Evolutionary conservation across 2,329 filamentous ascomycete species (phyloP), one percentile per base, ranked within the genome.

Genomic region (Ceratocystis huliohia): DNA sequence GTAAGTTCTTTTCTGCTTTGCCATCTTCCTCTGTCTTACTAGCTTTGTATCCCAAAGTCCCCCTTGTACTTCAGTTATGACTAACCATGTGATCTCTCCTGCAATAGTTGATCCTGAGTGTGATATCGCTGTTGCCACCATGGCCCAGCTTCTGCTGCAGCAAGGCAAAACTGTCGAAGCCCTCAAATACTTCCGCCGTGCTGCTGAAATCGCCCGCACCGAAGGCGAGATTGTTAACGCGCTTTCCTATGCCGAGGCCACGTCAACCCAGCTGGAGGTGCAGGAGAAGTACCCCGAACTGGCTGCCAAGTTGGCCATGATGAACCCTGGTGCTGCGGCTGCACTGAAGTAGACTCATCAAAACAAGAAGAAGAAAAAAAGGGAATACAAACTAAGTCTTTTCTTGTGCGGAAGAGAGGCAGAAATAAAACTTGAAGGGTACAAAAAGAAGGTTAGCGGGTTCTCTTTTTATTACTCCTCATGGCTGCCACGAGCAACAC

Each of bases 111-210:
- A 99, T 73, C 94, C 94, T 30, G 94, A 99, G 76, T 99, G 94
- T 75, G 94, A 99, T 73, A 99, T 99, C 73, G 94, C 94, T 53
- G 94, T 99, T 53, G 94, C 94, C 65, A 99, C 94, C 65, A 96
- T 99, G 91, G 94, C 94, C 10, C 94, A 99, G 78, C 85, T 99
- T 53, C 86, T 99, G 64, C 84, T 99, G 45, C 94, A 99, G 77
- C 94, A 97, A 80, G 94, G 94, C 76, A 96, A 96, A 80, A 93
- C 99, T 67, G 89, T 88, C 45, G 90, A 96, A 69, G 94, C 94
- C 0, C 85, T 99, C 70, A 91, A 88, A 77, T 97, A 97, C 81
- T 99, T 99, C 74, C 92, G 97, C 81, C 88, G 91, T 69, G 94
- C 94, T 1, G 94, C 93, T 33, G 92, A 97, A 78, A 85, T 99